Evolutionary conservation across 768 basidiomycete species (phyloP).

Genomic region (Boletales sp.): DNA sequence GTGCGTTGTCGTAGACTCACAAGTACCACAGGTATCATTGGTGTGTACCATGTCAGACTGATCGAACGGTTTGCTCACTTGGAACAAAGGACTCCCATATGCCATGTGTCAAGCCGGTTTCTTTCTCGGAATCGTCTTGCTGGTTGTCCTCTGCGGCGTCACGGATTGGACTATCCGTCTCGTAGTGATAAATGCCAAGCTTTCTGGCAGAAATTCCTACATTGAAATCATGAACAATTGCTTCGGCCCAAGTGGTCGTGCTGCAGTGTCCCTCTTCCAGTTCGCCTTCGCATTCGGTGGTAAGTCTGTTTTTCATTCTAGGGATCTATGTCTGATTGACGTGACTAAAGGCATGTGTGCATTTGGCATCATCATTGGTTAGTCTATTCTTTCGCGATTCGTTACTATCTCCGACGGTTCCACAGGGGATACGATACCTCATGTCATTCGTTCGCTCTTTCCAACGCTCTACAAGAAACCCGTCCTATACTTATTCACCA

Average conservation of each 20-base stretch:
- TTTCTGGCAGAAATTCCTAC: conserved; percentile 89
- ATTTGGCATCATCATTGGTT: conserved; percentile 91
- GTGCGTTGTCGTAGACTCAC: conserved; percentile 14
- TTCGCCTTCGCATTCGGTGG: conserved; percentile 98
- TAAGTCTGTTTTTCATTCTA: conserved; percentile 28
- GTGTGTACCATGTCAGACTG: conserved; percentile 36
- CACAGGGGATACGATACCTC: conserved; percentile 90
- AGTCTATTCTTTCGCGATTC: not conserved
- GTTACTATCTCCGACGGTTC: not conserved
- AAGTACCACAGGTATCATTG: conserved; percentile 59
- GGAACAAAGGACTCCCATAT: conserved; percentile 76
- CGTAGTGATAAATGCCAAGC: conserved; percentile 92
- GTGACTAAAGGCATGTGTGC: conserved; percentile 82
- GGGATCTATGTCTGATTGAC: conserved; percentile 2
- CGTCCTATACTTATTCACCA: conserved; percentile 71
- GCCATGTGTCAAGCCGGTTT: conserved; percentile 94
- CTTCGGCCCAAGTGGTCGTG: conserved; percentile 88
- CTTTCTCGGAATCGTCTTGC: conserved; percentile 77
- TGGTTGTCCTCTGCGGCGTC: conserved; percentile 73
- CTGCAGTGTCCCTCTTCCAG: conserved; percentile 94
- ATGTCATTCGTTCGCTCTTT: conserved; percentile 85
- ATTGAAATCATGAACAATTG: conserved; percentile 93
- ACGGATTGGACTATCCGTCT: conserved; percentile 99
- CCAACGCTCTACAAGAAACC: conserved; percentile 65
- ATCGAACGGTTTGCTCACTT: conserved; percentile 1